Evolutionary conservation across 805 yeast genomes (phyloP).

Genomic region (Jamesozyma rosinii): DNA sequence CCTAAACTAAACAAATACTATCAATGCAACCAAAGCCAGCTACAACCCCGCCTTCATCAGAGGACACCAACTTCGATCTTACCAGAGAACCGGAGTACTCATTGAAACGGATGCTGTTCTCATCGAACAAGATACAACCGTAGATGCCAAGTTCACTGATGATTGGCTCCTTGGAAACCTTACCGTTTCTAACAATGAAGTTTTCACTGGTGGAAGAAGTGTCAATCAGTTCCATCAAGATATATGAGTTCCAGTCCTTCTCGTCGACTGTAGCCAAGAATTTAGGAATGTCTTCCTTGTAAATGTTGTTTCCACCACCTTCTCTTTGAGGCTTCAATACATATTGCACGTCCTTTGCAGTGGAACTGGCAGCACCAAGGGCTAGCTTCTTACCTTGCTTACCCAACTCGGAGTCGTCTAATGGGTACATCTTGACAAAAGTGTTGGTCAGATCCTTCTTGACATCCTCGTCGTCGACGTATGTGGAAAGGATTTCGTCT

Average conservation of each 20-base stretch:
- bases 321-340: constrained; percentile 97
- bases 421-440: constrained; percentile 79
- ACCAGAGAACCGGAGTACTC: constrained; percentile 74
- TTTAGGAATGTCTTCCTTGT: constrained; percentile 73
- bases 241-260: constrained; percentile 79
- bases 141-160: constrained; percentile 88
- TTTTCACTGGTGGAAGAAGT: constrained; percentile 59
- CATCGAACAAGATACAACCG: constrained; percentile 74
- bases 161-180: constrained; percentile 58
- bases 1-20: constrained; percentile 38
- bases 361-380: constrained; percentile 43
- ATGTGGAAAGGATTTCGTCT: constrained; percentile 37
- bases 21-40: constrained; percentile 98
- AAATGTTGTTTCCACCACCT: constrained; percentile 96
- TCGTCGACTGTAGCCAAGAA: constrained; percentile 54
- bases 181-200: constrained; percentile 59
- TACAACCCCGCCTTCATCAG: constrained; percentile 97
- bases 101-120: constrained; percentile 49
- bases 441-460: constrained; percentile 38
- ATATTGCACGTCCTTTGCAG: constrained; percentile 37
- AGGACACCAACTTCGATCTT: constrained; percentile 76
- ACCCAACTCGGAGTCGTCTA: constrained; percentile 65
- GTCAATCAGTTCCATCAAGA: constrained; percentile 85
- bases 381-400: constrained; percentile 55
- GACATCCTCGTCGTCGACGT: constrained; percentile 30